These are phyloP conservation scores for Hylodesmum podocarpum DNA, from an alignment of 306 rosid genomes.

Conservation along the genomic window DNA sequence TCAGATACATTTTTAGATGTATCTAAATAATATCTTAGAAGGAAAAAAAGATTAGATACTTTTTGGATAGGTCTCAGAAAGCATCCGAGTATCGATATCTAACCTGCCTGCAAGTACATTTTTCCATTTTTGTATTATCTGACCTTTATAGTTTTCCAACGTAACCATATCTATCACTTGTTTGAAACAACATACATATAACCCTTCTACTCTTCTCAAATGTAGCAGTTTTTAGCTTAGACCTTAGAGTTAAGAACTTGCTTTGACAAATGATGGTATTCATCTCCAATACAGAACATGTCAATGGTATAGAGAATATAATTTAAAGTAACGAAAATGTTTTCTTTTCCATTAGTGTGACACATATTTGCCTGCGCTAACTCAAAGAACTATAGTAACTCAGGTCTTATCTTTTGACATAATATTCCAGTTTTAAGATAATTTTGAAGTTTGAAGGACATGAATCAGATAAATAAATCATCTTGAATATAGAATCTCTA, in stretches of 20 bases:
- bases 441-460: neutral
- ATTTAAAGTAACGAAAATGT: neutral
- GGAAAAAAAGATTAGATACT: no score
- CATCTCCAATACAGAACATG: neutral
- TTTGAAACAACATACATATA: neutral
- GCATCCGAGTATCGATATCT: no score
- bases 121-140: no score
- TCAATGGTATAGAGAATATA: neutral
- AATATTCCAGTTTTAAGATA: neutral
- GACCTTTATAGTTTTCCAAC: no score
- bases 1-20: no score
- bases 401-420: conserved; percentile 4
- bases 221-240: neutral
- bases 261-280: conserved; percentile 7
- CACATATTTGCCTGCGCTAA: neutral
- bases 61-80: no score
- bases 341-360: neutral
- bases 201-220: neutral
- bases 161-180: neutral
- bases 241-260: neutral
- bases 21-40: no score
- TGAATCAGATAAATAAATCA: neutral
- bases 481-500: neutral
- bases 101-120: no score
- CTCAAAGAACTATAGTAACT: neutral